Percentiles rank a stretch among this genome's conserved stretches.
Evolutionary conservation across 495 filamentous ascomycete genomes (phyloP).

Genomic region (Penicillium macrosclerotiorum): DNA sequence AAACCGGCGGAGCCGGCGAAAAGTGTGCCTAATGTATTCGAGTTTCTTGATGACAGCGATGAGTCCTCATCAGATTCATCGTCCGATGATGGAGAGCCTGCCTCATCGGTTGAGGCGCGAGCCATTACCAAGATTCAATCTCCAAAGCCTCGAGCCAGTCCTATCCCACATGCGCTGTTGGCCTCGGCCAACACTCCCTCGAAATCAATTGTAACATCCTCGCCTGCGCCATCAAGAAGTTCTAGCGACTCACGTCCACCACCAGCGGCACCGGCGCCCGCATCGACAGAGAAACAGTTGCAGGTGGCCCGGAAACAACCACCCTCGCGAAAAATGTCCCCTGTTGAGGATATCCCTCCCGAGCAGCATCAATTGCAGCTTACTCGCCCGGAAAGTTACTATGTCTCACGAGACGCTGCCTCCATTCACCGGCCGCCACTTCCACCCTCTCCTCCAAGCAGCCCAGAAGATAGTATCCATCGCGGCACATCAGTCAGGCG

Average conservation of each 20-base stretch:
- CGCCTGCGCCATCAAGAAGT: slow-evolving; percentile 6
- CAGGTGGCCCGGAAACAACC: slow-evolving; percentile 25
- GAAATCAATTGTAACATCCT: slow-evolving; percentile 4
- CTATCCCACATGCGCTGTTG: slow-evolving; percentile 16
- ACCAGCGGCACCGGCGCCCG: slow-evolving; percentile 21
- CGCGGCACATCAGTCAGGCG: slow-evolving; percentile 22
- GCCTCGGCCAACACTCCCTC: slow-evolving; percentile 7
- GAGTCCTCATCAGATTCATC: slow-evolving; percentile 22
- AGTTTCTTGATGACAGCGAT: slow-evolving; percentile 37
- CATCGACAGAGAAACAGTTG: slow-evolving; percentile 23
- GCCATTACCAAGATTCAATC: slow-evolving; percentile 22
- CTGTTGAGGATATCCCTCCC: background rate
- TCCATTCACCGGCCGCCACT: slow-evolving; percentile 25
- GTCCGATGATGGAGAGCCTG: slow-evolving; percentile 7
- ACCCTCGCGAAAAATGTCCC: slow-evolving; percentile 19
- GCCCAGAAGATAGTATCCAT: slow-evolving; percentile 35
- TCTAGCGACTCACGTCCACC: slow-evolving; percentile 21
- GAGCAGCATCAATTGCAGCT: slow-evolving; percentile 16
- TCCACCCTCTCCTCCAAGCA: slow-evolving; percentile 39
- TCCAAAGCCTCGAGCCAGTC: slow-evolving; percentile 18
- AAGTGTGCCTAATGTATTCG: slow-evolving; percentile 40
- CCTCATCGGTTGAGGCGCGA: slow-evolving; percentile 6
- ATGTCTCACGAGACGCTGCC: slow-evolving; percentile 20
- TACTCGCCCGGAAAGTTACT: slow-evolving; percentile 30
- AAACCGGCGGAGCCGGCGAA: slow-evolving; percentile 20